Evolutionary conservation across 768 basidiomycete species (phyloP).

Genomic region (Auricularia sp.): DNA sequence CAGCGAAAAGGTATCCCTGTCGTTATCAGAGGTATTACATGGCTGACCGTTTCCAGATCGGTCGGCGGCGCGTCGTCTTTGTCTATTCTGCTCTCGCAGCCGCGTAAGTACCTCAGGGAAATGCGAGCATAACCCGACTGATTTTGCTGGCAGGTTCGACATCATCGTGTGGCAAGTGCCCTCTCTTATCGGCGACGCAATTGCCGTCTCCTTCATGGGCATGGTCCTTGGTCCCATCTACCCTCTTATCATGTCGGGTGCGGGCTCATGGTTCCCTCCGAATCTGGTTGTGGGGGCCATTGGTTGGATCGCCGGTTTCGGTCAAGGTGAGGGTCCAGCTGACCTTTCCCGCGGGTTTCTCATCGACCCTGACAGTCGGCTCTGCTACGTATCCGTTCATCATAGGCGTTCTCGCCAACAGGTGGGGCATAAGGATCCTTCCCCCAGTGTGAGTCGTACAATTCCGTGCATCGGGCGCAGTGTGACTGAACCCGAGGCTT

Average conservation of each 20-base stretch:
- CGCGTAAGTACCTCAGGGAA: constrained; percentile 7
- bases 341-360: too few species aligned
- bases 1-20: neutral
- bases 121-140: too few species aligned
- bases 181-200: constrained; percentile 24
- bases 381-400: constrained; percentile 5
- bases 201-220: constrained; percentile 27
- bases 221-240: constrained; percentile 29
- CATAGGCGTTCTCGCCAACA: constrained; percentile 1
- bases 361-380: neutral
- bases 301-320: constrained; percentile 28
- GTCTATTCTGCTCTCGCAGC: constrained; percentile 12
- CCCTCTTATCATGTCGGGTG: constrained; percentile 14
- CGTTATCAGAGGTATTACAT: too few species aligned
- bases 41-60: constrained; percentile 2
- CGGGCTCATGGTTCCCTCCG: constrained; percentile 2
- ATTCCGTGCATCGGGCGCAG: too few species aligned
- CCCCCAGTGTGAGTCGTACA: constrained; percentile 2
- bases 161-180: constrained; percentile 27
- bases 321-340: constrained; percentile 15
- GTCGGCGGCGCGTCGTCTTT: constrained; percentile 11
- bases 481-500: neutral
- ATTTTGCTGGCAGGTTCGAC: constrained; percentile 14
- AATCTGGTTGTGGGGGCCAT: constrained; percentile 12
- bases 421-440: constrained; percentile 3